Evolutionary conservation across 2,329 filamentous ascomycete genomes (phyloP), one percentile per base, ranked within the genome.

Genomic region (Ceratocystis destructans): DNA sequence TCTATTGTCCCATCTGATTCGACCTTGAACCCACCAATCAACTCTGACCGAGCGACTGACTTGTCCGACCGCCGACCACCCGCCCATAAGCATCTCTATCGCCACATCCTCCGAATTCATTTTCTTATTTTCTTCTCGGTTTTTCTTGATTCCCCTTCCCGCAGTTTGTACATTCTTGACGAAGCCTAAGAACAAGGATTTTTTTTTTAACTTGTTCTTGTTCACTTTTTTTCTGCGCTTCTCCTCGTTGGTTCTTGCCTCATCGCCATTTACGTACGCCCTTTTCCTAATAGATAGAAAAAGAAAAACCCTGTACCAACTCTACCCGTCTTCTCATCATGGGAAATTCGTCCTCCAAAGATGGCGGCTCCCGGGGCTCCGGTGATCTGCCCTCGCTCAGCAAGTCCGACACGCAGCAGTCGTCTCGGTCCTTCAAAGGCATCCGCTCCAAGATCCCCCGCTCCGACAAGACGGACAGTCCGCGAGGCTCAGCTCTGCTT

Each of bases 401-500:
- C 77, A 88, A 88, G 74, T 90, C 91, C 66, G 93, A 97, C 74
- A 97, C 93, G 33, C 93, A 92, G 75, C 92, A 96, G 70, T 96
- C 91, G 5, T 85, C 88, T 41, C 88, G 91, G 70, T 96, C 92
- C 3, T 86, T 96, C 75, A 85, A 89, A 71, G 87, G 86, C 48
- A 83, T 97, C 71, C 84, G 90, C 68, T 95, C 90, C 69, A 96
- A 96, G 77, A 96, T 96, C 68, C 90, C 89, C 1, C 89, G 88
- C 45, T 80, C 76, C 70, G 80, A 80, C 69, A 89, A 84, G 73
- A 84, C 79, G 59, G 92, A 96, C 73, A 96, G 92, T 74, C 91
- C 92, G 25, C 83, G 90, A 70, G 86, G 82, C 70, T 96, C 92
- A 12, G 80, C 83, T 46, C 79, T 89, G 31, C 74, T 91, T 61